A percentile compares a stretch with the other conserved stretches of the same genome.
Evolutionary conservation across 2,329 filamentous ascomycete genomes (phyloP).

Genomic region (Acrocalymma vagum): DNA sequence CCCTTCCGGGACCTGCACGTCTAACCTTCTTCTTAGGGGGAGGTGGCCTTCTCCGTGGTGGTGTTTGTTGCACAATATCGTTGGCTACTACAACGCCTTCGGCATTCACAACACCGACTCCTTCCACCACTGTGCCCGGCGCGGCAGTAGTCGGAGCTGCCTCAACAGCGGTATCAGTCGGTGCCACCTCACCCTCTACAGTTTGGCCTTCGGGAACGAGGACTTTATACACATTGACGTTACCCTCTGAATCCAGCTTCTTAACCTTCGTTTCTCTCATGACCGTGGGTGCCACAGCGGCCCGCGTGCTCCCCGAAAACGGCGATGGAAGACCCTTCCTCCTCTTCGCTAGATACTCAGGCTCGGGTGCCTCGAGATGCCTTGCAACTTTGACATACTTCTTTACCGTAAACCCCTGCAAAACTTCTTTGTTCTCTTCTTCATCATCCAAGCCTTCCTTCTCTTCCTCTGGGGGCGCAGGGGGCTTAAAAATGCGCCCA

Average conservation of each 20-base stretch:
- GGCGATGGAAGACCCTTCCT: slow-evolving; percentile 65
- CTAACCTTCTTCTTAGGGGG: slow-evolving; percentile 80
- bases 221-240: slow-evolving; percentile 84
- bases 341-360: slow-evolving; percentile 69
- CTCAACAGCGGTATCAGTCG: slow-evolving; percentile 58
- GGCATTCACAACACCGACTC: slow-evolving; percentile 66
- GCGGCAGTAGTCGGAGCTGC: slow-evolving; percentile 58
- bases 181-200: slow-evolving; percentile 82
- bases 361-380: slow-evolving; percentile 65
- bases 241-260: slow-evolving; percentile 77
- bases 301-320: slow-evolving; percentile 32
- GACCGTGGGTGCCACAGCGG: slow-evolving; percentile 26
- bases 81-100: slow-evolving; percentile 66
- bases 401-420: slow-evolving; percentile 63
- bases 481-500: slow-evolving; percentile 77
- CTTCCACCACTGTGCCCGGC: slow-evolving; percentile 67
- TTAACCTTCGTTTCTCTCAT: slow-evolving; percentile 85
- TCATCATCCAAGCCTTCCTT: slow-evolving; percentile 57
- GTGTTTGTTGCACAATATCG: slow-evolving; percentile 55
- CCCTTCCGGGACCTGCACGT: slow-evolving; percentile 81
- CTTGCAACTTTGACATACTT: slow-evolving; percentile 67
- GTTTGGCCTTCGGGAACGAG: slow-evolving; percentile 80
- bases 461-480: slow-evolving; percentile 72
- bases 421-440: slow-evolving; percentile 51
- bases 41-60: slow-evolving; percentile 70